Base-by-base conservation (phyloP, 768 basidiomycete species). In the Serendipita sp. region DNA sequence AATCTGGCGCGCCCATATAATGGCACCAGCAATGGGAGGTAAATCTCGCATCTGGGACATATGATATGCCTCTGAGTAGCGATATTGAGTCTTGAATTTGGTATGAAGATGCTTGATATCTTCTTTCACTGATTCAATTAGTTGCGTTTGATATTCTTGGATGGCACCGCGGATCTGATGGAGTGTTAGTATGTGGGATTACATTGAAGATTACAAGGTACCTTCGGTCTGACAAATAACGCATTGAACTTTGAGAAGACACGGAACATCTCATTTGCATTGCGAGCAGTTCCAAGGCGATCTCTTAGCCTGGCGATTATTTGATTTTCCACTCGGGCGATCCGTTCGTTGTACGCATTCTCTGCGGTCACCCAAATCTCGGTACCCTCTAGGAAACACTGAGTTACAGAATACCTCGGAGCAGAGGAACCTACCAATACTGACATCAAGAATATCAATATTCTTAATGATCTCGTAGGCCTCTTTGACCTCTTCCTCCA, bases 231-330 rank as follows among this genome's bases (percentile, higher is more conserved):
- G 41, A 98, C 94, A 72, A 98, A 96, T 41, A 98, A 75, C 0
- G 93, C 90, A 72, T 99, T 98, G 79, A 97, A 98, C 75, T 95
- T 95, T 16, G 92, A 94, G 75, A 99, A 98, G 51, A 98, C 95
- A 63, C 95, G 82, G 76, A 99, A 98, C 96, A 98, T 99, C 76
- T 98, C 96, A 73, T 96, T 95, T 15, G 96, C 95, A 73, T 97
- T 99, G 37, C 93, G 78, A 28, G 96, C 96, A 15, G 92, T 95
- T 13, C 92, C 96, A 10, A 98, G 79, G 66, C 91, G 80, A 74
- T 97, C 95, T 30, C 95, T 81, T 54, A 99, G 74, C 38, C 91
- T 80, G 15, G 95, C 88, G 73, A 98, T 98, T 72, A 98, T 98
- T 74, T 97, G 95, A 75, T 97, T 97, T 77, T 99, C 96, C 18